phyloP scores from a whole-genome alignment of 2,329 filamentous ascomycete genomes.

The Daldinia sp. region DNA sequence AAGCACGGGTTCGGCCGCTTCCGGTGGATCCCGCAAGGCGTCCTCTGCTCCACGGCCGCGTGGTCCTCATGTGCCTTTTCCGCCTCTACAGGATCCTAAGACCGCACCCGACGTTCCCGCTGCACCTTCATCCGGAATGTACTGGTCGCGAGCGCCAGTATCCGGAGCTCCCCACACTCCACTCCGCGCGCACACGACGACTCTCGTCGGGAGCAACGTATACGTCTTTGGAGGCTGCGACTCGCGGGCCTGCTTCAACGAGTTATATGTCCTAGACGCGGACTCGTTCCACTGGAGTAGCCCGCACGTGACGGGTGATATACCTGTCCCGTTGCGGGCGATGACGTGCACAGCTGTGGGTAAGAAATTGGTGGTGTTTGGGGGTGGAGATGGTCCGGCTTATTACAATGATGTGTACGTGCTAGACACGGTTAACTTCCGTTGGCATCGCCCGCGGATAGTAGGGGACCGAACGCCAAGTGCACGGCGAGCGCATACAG shows the following conservation, averaged over 20 bases:
- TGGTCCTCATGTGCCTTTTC: conserved; percentile 63
- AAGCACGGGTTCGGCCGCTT: conserved; percentile 35
- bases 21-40: conserved; percentile 42
- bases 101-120: conserved; percentile 70
- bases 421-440: conserved; percentile 76
- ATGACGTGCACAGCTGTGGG: conserved; percentile 80
- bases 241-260: conserved; percentile 74
- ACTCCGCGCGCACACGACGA: conserved; percentile 75
- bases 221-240: conserved; percentile 79
- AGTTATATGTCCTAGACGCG: conserved; percentile 76
- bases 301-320: conserved; percentile 73
- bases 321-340: conserved; percentile 73
- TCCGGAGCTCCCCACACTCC: conserved; percentile 72
- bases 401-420: conserved; percentile 81
- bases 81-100: conserved; percentile 67
- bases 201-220: conserved; percentile 73
- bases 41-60: conserved; percentile 48
- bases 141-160: conserved; percentile 75
- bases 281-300: conserved; percentile 77
- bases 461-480: conserved; percentile 69
- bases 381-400: conserved; percentile 75
- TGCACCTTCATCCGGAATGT: conserved; percentile 77
- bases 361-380: conserved; percentile 77
- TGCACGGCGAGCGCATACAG: conserved; percentile 74
- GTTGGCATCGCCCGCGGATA: conserved; percentile 73